Evolutionary conservation across 352 stramenopile species (phyloP).

Genomic region (Globisporangium middletonii): DNA sequence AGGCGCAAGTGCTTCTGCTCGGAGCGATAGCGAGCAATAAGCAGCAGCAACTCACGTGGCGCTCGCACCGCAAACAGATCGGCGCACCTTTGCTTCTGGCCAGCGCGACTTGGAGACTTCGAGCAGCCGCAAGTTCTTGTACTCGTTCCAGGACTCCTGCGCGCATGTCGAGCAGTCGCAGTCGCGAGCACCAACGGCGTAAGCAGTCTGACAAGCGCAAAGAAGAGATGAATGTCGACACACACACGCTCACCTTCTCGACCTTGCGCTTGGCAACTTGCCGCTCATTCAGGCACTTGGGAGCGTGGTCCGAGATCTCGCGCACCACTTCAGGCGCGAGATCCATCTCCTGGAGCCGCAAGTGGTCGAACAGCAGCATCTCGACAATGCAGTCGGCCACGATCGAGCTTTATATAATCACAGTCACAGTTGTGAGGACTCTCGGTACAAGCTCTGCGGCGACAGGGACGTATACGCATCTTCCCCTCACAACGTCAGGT

Average conservation of each 20-base stretch:
- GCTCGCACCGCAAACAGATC: no score
- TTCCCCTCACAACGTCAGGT: neutral
- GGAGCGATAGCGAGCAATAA: neutral
- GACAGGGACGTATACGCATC: no score
- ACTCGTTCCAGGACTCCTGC: constrained; percentile 63
- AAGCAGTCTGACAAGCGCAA: neutral
- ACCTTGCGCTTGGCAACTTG: constrained; percentile 40
- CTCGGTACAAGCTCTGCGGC: no score
- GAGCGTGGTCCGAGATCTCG: constrained; percentile 40
- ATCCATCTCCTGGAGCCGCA: constrained; percentile 75
- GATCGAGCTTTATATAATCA: constrained; percentile 23
- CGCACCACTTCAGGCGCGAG: constrained; percentile 46
- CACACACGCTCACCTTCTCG: constrained; percentile 19
- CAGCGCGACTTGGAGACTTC: constrained; percentile 67
- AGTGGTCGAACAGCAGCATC: constrained; percentile 62
- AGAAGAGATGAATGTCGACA: no score
- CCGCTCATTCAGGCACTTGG: constrained; percentile 55
- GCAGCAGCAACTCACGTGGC: neutral
- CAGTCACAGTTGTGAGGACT: neutral
- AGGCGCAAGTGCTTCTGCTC: constrained; percentile 49
- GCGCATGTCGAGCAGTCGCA: neutral
- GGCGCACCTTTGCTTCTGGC: constrained; percentile 47
- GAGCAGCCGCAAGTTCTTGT: constrained; percentile 55
- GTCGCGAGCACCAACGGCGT: neutral
- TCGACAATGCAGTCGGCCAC: constrained; percentile 66